Evolutionary conservation across 495 filamentous ascomycete genomes (phyloP), one percentile per base, ranked within the genome.

Genomic region (Penicillium roqueforti): DNA sequence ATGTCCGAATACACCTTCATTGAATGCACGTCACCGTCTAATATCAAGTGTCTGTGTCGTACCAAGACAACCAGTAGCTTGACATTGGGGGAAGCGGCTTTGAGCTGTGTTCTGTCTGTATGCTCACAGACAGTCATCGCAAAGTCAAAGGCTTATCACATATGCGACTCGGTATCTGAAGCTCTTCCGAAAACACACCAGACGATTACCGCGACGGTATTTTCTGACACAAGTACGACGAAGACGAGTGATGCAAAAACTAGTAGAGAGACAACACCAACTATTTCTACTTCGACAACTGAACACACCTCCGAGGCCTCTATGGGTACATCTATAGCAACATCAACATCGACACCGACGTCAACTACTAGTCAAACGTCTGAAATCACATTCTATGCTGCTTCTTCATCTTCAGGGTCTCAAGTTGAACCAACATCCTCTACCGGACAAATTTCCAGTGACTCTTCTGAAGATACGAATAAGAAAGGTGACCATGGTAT

Each of bases 61-160:
- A 75, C 76, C 36, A 73, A 73, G 41, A 85, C 80, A n/a, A 64
- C 59, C 10, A 79, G 77, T 51, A 85, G 84, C 28, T 84, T 84
- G 52, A 88, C 87, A 0, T 50, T 92, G 43, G 87, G 86, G 10
- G 87, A 89, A 66, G 85, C 76, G 6, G 83, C 80, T 8, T 62
- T 87, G 51, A 77, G 80, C 53, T 91, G 87, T 62, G 76, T 84
- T 11, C 65, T 78, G 42, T 76, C 78, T 1, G 45, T 56, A 20
- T 82, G 79, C 44, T 52, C 70, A 18, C 42, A 65, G 16, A 51
- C 63, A 2, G 56, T 63, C 6, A 50, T 60, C 4, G 47, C 63
- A 13, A 60, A 41, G 9, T 59, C 63, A 6, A 72, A 70, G 36
- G 81, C 77, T 16, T 83, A 82, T 59, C 64, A 69, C 45, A 84